phyloP scores from a whole-genome alignment of 495 filamentous ascomycete genomes.

The Haplographium delicatum region DNA sequence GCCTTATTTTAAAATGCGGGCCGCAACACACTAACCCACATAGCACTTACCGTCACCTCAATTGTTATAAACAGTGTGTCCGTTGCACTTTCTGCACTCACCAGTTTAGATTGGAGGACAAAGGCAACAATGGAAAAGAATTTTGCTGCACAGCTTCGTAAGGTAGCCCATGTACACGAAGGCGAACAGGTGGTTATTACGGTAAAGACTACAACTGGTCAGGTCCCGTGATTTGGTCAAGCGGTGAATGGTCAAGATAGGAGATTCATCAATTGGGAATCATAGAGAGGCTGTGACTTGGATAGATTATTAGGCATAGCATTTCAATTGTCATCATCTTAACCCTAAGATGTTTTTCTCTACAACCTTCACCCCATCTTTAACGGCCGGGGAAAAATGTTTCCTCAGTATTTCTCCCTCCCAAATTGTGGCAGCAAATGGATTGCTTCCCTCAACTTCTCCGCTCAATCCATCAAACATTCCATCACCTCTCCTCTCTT shows the following conservation, averaged over 20 bases:
- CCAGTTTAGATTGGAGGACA: constrained; percentile 16
- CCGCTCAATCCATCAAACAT: constrained; percentile 47
- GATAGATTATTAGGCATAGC: background rate
- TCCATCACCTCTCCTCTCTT: constrained; percentile 79
- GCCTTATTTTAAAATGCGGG: background rate
- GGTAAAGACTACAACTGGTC: background rate
- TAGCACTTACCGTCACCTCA: constrained; percentile 6
- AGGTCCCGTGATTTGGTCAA: background rate
- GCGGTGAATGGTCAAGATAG: background rate
- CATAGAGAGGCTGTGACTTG: background rate
- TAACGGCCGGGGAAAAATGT: constrained; percentile 84
- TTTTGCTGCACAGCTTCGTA: constrained; percentile 12
- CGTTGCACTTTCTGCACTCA: constrained; percentile 7
- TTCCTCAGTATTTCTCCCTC: constrained; percentile 80
- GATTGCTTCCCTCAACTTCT: constrained; percentile 77
- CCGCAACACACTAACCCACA: background rate
- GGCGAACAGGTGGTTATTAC: constrained; percentile 9
- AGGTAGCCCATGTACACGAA: constrained; percentile 13
- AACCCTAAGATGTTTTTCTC: constrained; percentile 51
- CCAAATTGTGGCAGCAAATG: constrained; percentile 86
- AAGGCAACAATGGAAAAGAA: constrained; percentile 4
- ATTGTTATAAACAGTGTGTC: constrained; percentile 15
- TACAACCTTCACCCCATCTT: constrained; percentile 65
- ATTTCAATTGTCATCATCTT: constrained; percentile 6
- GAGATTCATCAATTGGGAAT: background rate